Evolutionary conservation across 208 protist genomes (phyloP).

Genomic region (Wallacemonas rigidus): DNA sequence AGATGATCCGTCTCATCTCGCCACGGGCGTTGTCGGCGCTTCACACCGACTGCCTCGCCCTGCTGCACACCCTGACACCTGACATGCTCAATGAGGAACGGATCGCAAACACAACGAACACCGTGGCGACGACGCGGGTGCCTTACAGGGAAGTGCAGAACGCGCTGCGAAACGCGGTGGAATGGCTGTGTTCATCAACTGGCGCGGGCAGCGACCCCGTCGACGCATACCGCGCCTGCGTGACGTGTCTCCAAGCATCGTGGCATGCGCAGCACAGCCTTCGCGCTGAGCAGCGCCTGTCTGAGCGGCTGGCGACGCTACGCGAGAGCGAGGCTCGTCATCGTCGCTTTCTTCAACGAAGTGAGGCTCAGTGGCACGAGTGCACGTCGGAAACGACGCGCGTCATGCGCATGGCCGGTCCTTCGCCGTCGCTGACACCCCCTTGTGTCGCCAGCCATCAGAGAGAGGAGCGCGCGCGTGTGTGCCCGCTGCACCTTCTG

Average conservation of each 20-base stretch:
- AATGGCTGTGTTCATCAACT: neutral
- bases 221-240: conserved; percentile 2
- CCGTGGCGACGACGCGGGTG: too few species aligned
- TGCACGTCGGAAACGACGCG: neutral
- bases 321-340: conserved; percentile 8
- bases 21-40: too few species aligned
- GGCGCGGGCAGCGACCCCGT: neutral
- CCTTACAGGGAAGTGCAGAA: neutral
- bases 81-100: too few species aligned
- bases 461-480: neutral
- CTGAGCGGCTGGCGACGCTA: neutral
- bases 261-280: neutral
- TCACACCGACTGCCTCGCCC: too few species aligned
- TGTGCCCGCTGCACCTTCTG: conserved; percentile 7
- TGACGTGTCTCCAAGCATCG: neutral
- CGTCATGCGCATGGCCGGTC: neutral
- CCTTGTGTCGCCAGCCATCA: neutral
- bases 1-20: too few species aligned
- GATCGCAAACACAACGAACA: too few species aligned
- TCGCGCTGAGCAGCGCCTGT: neutral
- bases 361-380: conserved; percentile 14
- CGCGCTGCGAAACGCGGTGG: neutral
- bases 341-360: conserved; percentile 7
- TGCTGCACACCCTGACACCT: too few species aligned
- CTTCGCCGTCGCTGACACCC: neutral